Evolutionary conservation across 2,329 filamentous ascomycete genomes (phyloP), one percentile per base, ranked within the genome.

Genomic region (Blumeria hordei): DNA sequence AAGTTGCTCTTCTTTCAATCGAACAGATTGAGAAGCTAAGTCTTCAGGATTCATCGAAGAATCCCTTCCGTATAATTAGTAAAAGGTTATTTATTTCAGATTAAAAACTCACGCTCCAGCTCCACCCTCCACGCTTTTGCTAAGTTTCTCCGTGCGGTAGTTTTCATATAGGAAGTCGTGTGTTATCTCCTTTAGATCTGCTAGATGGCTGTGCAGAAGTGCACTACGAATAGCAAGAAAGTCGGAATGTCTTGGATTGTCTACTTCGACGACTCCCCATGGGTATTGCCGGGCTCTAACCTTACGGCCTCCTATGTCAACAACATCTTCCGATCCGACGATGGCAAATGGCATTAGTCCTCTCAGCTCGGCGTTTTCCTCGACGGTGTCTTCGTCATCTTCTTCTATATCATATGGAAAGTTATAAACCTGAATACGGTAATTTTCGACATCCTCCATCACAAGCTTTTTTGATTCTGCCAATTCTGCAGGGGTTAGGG

Each of bases 111-210:
- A 94, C 88, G 80, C 80, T 78, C 80, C 78, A 71, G 80, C 77
- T 71, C 85, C 85, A 69, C 86, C 86, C 67, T 95, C 88, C 63
- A 98, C 92, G 69, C 88, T 95, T 86, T 96, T 98, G 75, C 86
- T 94, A 65, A 98, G 85, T 76, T 96, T 96, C 85, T 98, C 92
- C 67, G 92, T 98, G 87, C 92, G 88, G 78, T 98, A 98, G 74
- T 98, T 98, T 70, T 98, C 92, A 73, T 98, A 98, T 60, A 98
- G 75, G 82, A 98, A 98, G 71, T 98, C 92, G 71, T 98, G 92
- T 54, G 92, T 98, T 67, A 98, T 98, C 71, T 98, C 92, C 81
- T 98, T 98, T 65, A 98, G 74, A 69, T 98, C 92, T 58, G 92
- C 92, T 67, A 98, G 74, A 74, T 98, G 92, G 72, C 88, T 95